Evolutionary conservation across 176 grass and related monocot genomes (phyloP), one percentile per base, ranked within the genome.

Genomic region (Secale cereale): DNA sequence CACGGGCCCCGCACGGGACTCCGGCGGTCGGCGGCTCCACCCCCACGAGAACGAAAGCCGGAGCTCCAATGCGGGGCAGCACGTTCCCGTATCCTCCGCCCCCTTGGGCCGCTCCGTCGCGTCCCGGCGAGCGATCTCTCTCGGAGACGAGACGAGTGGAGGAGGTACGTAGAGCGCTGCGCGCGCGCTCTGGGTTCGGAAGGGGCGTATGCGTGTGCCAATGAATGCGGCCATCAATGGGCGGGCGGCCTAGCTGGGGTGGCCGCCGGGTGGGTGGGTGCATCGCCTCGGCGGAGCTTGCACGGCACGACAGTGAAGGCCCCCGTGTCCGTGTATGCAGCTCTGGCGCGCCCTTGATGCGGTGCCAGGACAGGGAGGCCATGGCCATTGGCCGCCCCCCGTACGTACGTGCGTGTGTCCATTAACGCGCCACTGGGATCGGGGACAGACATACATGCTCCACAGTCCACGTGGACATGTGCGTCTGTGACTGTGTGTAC

Each of bases 271-370:
- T 73, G 12, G 68, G 68, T 71, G 13, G 71, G 41, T 74, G 41
- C 15, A 52, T 52, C 59, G 63, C 33, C 46, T 5, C 81, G 3
- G 41, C 39, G 45, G 39, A 7, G 20, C 60, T 20, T 35, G 60
- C 72, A 77, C 82, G 72, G 60, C 82, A 77, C 14, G 70, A 13
- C 29, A 85, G 14, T 54, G 39, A 77, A 65, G 11, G 5, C 59
- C 32, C 52, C 43, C 81, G 78, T 68, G 78, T 33, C 12, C 39
- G 48, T 25, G 33, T 3, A 19, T 62, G 52, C 16, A 39, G 22
- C 54, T 36, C 22, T 78, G 32, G 7, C 76, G 50, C 74, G 74
- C 29, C 9, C 74, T 32, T 52, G 72, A 30, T 20, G 45, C 2
- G 46, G 17, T 27, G 77, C 25, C 36, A 43, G 23, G 77, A 27